phyloP scores from a whole-genome alignment of 2,329 filamentous ascomycete genomes.

The Alternaria viburni region DNA sequence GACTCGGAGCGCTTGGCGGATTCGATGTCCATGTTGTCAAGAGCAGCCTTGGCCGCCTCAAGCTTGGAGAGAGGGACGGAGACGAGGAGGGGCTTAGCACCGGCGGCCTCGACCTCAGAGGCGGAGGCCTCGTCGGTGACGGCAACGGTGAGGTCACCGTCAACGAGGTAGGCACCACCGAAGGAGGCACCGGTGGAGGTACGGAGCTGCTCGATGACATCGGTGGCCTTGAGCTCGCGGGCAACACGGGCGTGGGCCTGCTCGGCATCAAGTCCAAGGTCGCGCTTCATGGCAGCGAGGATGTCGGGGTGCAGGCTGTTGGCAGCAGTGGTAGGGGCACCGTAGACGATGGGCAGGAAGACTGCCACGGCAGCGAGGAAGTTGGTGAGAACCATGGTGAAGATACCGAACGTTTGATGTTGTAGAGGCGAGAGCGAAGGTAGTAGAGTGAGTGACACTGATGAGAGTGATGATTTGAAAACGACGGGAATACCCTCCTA shows the following conservation, averaged over 20 bases:
- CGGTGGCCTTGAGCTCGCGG: conserved; percentile 46
- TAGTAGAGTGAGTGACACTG: conserved; percentile 23
- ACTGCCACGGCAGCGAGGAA: conserved; percentile 50
- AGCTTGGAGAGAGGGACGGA: conserved; percentile 47
- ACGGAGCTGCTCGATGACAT: conserved; percentile 48
- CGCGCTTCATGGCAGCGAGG: conserved; percentile 54
- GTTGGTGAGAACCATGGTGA: conserved; percentile 48
- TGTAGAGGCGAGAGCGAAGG: conserved; percentile 33
- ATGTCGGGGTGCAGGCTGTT: conserved; percentile 51
- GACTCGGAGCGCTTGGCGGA: conserved; percentile 28
- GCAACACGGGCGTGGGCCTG: conserved; percentile 50
- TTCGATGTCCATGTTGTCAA: conserved; percentile 47
- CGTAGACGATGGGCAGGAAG: conserved; percentile 51
- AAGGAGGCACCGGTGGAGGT: conserved; percentile 44
- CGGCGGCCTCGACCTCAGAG: conserved; percentile 46
- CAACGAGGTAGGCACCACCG: conserved; percentile 51
- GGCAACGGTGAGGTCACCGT: conserved; percentile 48
- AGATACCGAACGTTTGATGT: conserved; percentile 25
- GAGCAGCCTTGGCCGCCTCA: conserved; percentile 47
- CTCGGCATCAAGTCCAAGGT: conserved; percentile 50
- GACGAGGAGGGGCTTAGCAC: conserved; percentile 45
- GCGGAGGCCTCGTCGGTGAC: conserved; percentile 48
- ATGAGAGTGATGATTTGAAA: conserved; percentile 7
- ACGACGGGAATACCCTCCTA: conserved; percentile 6
- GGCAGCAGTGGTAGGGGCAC: conserved; percentile 47